Base-by-base conservation (phyloP, 148 eudicot species). In the Amaranthus palmeri region DNA sequence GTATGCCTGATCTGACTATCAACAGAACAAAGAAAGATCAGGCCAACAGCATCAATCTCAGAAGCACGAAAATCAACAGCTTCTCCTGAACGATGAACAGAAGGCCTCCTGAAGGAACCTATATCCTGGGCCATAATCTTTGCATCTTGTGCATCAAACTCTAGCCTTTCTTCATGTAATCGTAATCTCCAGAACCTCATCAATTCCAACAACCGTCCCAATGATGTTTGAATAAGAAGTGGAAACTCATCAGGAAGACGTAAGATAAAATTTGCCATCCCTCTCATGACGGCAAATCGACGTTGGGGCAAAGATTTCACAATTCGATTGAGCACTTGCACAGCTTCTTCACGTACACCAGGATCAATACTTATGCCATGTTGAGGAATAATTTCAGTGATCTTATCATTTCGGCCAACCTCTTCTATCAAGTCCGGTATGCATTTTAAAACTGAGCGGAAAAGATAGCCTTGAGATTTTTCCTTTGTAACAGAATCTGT, bases 311-410 rank as follows among this genome's bases (percentile, higher is more conserved):
- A 90, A 70, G 88, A 90, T 76, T 91, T 84, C 36, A 95, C 97
- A 18, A 95, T 95, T 67, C 99, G 88, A 75, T 95, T 95, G 51
- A 95, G 87, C 71, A 95, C 99, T 81, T 87, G 99, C 62, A 95
- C 97, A 36, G 97, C 99, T 85, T 95, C 99, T 80, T 95, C 97
- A 64, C 99, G 96, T 55, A 95, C 99, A 73, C 99, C 99, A 72
- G 99, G 97, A 81, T 95, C 99, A 72, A 95, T 90, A 77, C 99
- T 90, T 77, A 95, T 95, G 71, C 99, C 99, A 79, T 95, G 99
- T 67, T 95, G 99, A 54, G 99, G 99, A 55, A 95, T 95, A 76
- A 95, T 95, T 81, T 95, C 99, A 56, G 97, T 86, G 70, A 95
- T 95, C 75, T 95, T 95, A 80, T 95, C 99, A 79, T 88, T 95